These are phyloP conservation scores for Kwoniella sp. DNA, from an alignment of 768 basidiomycete genomes.

Conservation along the genomic window DNA sequence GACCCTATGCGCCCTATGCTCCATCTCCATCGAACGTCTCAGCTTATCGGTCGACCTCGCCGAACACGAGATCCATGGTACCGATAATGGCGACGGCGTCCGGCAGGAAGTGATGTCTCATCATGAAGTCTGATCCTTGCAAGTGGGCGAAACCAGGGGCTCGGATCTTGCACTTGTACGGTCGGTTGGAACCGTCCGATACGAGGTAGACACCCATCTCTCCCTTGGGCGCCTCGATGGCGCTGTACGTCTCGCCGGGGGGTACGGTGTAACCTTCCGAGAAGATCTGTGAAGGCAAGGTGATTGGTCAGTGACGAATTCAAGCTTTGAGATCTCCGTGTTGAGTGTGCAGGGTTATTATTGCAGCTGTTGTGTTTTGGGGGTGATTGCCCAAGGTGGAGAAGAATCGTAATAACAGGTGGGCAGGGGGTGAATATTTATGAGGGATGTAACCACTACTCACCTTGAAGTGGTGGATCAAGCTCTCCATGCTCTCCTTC, in stretches of 20 bases:
- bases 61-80: slow-evolving; percentile 97
- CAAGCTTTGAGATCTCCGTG: no score
- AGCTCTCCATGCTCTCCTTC: slow-evolving; percentile 98
- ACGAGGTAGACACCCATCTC: slow-evolving; percentile 99
- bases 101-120: slow-evolving; percentile 68
- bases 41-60: slow-evolving; percentile 65
- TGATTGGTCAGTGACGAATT: not conserved
- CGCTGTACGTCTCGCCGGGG: slow-evolving; percentile 84
- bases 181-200: slow-evolving; percentile 93
- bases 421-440: not conserved
- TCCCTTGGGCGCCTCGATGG: slow-evolving; percentile 97
- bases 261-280: slow-evolving; percentile 97
- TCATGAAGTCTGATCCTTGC: slow-evolving; percentile 96
- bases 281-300: slow-evolving; percentile 67
- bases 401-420: not conserved
- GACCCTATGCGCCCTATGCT: not conserved
- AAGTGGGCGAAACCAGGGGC: slow-evolving; percentile 96
- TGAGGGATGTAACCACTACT: not conserved
- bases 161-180: slow-evolving; percentile 95
- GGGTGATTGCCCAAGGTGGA: no score
- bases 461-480: slow-evolving; percentile 98
- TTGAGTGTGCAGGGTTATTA: no score
- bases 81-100: slow-evolving; percentile 97
- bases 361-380: no score
- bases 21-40: not conserved